phyloP scores from a whole-genome alignment of 164 flowering plant genomes.

The Dillenia turbinata region DNA sequence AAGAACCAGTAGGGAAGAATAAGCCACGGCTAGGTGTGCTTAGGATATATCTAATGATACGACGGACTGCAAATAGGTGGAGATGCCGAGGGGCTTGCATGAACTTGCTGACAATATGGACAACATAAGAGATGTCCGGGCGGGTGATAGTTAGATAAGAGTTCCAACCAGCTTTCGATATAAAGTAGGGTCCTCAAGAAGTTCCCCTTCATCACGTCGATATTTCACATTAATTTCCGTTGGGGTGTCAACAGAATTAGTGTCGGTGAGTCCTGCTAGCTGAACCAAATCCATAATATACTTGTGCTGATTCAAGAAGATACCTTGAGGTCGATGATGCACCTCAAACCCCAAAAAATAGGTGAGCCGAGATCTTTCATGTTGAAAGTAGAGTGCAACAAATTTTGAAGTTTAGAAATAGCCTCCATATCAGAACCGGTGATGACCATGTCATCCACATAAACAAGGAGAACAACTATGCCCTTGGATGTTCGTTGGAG shows the following conservation, averaged over 20 bases:
- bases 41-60: too few species aligned
- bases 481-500: neutral
- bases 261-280: neutral
- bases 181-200: too few species aligned
- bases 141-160: too few species aligned
- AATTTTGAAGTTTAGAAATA: neutral
- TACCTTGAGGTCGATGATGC: neutral
- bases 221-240: neutral
- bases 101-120: too few species aligned
- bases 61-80: too few species aligned
- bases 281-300: neutral
- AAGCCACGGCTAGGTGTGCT: too few species aligned
- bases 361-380: neutral
- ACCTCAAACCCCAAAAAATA: neutral
- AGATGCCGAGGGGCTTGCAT: too few species aligned
- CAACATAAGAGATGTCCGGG: too few species aligned
- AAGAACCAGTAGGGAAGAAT: neutral
- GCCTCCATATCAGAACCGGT: neutral
- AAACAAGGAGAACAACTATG: neutral
- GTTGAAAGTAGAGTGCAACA: neutral
- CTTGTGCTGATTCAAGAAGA: neutral
- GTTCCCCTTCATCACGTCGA: too few species aligned
- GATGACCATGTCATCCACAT: conserved; percentile 3
- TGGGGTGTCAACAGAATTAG: neutral
- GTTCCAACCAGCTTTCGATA: too few species aligned